phyloP scores from a whole-genome alignment of 2,329 filamentous ascomycete species.

The Aspergillus uvarum region DNA sequence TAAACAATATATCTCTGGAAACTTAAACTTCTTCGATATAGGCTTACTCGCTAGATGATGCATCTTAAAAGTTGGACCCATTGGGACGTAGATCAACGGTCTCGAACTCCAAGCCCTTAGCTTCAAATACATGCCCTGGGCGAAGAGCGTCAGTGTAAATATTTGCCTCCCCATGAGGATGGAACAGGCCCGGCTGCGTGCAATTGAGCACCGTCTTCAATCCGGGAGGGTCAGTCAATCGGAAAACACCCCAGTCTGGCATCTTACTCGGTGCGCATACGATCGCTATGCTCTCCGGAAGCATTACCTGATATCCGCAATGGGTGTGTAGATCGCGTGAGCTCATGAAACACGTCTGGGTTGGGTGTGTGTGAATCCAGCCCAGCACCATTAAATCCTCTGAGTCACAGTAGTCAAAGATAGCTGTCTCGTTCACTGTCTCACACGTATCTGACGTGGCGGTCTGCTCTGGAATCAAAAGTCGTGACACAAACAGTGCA shows the following conservation, averaged over 20 bases:
- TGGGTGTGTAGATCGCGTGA: slow-evolving; percentile 92
- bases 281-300: slow-evolving; percentile 93
- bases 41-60: background rate
- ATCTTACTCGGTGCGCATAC: slow-evolving; percentile 84
- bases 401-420: slow-evolving; percentile 86
- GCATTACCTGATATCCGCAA: slow-evolving; percentile 91
- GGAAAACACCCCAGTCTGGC: slow-evolving; percentile 81
- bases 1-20: background rate
- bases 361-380: slow-evolving; percentile 98
- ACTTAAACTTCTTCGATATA: background rate
- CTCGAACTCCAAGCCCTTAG: slow-evolving; percentile 64
- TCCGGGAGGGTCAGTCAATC: slow-evolving; percentile 89
- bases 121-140: slow-evolving; percentile 71
- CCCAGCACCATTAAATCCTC: slow-evolving; percentile 83
- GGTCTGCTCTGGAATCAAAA: slow-evolving; percentile 88
- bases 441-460: slow-evolving; percentile 93
- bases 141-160: slow-evolving; percentile 74
- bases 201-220: slow-evolving; percentile 82
- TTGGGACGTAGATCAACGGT: slow-evolving; percentile 60
- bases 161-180: slow-evolving; percentile 69
- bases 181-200: slow-evolving; percentile 75
- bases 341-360: slow-evolving; percentile 97
- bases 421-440: slow-evolving; percentile 77
- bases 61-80: slow-evolving; percentile 9
- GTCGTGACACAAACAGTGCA: slow-evolving; percentile 82